These are phyloP conservation scores for Euphorbia pulcherrima DNA, from an alignment of 345 rosid genomes.

Conservation along the genomic window DNA sequence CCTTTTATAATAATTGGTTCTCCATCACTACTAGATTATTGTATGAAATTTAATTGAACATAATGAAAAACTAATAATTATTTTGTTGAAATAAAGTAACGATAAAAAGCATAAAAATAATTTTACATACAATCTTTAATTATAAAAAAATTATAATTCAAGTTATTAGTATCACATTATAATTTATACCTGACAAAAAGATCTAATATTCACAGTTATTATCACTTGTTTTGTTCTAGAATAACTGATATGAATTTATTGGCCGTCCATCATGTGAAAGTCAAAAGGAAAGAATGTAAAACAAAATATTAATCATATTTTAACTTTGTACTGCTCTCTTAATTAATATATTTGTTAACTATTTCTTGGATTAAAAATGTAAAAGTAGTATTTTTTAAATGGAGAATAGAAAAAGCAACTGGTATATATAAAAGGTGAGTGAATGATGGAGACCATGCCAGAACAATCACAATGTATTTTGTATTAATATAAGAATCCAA, in stretches of 20 bases:
- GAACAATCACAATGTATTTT: background rate
- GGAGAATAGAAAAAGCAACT: background rate
- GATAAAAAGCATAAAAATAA: too few species aligned
- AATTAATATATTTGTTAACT: background rate
- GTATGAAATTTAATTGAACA: too few species aligned
- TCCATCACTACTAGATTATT: too few species aligned
- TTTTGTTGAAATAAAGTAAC: too few species aligned
- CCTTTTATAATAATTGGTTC: too few species aligned
- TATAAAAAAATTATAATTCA: too few species aligned
- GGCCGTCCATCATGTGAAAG: background rate
- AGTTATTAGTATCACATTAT: too few species aligned
- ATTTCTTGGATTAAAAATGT: background rate
- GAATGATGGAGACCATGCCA: background rate
- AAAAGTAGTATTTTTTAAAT: background rate
- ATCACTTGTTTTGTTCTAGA: background rate
- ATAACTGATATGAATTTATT: background rate
- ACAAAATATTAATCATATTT: background rate
- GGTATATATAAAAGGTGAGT: background rate
- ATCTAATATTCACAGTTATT: too few species aligned
- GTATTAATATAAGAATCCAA: background rate
- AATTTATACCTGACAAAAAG: too few species aligned
- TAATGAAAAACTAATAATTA: too few species aligned
- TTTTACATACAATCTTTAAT: too few species aligned
- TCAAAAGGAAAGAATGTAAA: background rate
- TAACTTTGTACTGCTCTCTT: background rate